These are phyloP conservation scores for Aphelidium insulamus DNA, from an alignment of 371 early-diverging fungal species.

Conservation along the genomic window DNA sequence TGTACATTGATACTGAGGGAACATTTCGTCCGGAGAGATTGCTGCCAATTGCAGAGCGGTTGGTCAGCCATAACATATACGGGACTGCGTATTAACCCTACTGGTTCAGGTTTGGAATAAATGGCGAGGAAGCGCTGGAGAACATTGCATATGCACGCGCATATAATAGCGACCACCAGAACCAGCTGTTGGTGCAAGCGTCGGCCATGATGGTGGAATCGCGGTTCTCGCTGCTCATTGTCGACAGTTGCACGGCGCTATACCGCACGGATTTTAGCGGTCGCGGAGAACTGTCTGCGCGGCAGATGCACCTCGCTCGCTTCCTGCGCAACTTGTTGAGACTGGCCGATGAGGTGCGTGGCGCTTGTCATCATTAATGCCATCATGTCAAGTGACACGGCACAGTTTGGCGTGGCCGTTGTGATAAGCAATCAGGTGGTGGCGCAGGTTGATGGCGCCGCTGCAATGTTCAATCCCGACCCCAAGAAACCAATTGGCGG, in stretches of 20 bases:
- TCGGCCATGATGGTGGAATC: conserved; percentile 92
- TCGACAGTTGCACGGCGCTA: conserved; percentile 90
- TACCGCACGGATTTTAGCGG: conserved; percentile 97
- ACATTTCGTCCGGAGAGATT: conserved; percentile 93
- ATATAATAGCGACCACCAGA: conserved; percentile 96
- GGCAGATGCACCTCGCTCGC: conserved; percentile 91
- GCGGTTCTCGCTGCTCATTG: conserved; percentile 73
- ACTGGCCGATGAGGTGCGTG: conserved; percentile 72
- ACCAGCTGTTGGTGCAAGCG: conserved; percentile 70
- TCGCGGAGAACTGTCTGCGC: conserved; percentile 89
- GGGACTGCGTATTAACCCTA: not conserved
- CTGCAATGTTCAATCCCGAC: conserved; percentile 77
- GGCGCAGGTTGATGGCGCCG: conserved; percentile 87
- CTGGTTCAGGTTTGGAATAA: conserved; percentile 44
- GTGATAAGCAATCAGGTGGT: conserved; percentile 98
- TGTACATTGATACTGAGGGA: conserved; percentile 98
- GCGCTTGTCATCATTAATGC: not conserved
- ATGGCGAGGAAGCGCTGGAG: conserved; percentile 73
- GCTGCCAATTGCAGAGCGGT: conserved; percentile 75
- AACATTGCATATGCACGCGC: conserved; percentile 95
- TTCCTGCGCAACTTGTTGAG: conserved; percentile 77
- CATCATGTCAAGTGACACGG: conserved; percentile 1
- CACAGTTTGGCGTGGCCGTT: conserved; percentile 84
- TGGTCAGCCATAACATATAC: conserved; percentile 1
- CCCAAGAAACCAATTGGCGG: conserved; percentile 98